Conservation (phyloP, 306 rosid species). For the Rubus parviflorus region DNA sequence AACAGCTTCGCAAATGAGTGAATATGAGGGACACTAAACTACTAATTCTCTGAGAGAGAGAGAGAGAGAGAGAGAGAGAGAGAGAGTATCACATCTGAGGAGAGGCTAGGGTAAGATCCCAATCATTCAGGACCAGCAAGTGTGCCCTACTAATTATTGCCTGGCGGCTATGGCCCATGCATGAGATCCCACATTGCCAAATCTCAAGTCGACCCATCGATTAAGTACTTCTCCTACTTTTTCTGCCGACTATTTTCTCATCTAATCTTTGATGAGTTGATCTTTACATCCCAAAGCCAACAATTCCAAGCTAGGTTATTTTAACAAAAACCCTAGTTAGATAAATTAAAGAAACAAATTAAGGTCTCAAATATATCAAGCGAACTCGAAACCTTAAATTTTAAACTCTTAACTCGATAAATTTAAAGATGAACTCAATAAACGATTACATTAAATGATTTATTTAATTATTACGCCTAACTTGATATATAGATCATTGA, state of each 20-base stretch:
- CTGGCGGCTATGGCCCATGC: conserved; percentile 32
- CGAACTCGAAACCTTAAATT: background rate
- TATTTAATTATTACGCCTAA: background rate
- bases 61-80: conserved; percentile 12
- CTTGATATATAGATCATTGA: background rate
- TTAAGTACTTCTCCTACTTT: conserved; percentile 19
- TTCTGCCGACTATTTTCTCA: conserved; percentile 32
- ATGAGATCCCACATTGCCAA: conserved; percentile 39
- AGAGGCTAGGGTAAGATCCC: conserved; percentile 25
- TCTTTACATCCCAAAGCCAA: background rate
- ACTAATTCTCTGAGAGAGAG: background rate
- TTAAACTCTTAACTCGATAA: background rate
- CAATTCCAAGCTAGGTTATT: background rate
- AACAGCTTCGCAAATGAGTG: conserved; percentile 20
- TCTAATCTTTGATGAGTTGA: background rate
- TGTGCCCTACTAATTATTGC: conserved; percentile 68
- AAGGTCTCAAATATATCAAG: background rate
- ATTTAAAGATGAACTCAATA: background rate
- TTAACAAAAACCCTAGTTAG: too few relatives aligned
- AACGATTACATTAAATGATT: background rate
- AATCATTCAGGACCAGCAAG: conserved; percentile 49
- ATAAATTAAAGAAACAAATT: background rate
- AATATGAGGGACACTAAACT: background rate
- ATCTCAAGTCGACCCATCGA: conserved; percentile 30
- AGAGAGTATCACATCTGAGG: conserved; percentile 43